These are phyloP conservation scores for Priceomyces medius DNA, from an alignment of 805 yeast genomes.

Conservation along the genomic window DNA sequence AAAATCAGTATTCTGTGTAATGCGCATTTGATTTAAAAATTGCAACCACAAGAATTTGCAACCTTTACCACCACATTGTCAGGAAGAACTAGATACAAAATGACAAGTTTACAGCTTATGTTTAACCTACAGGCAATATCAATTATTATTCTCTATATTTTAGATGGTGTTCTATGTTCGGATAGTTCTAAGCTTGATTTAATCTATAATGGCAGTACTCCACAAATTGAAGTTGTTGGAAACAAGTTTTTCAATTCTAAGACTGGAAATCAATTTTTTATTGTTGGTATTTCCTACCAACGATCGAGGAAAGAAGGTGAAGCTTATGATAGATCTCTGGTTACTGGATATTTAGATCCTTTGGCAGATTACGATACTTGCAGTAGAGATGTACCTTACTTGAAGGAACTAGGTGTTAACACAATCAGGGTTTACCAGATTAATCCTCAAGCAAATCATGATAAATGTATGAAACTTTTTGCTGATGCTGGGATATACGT, in stretches of 20 bases:
- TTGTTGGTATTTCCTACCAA: constrained; percentile 88
- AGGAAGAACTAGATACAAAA: background rate
- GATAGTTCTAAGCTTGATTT: background rate
- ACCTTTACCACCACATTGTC: background rate
- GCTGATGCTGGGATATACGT: constrained; percentile 37
- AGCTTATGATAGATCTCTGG: constrained; percentile 5
- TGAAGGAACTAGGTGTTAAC: constrained; percentile 67
- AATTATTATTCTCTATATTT: background rate
- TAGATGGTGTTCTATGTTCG: background rate
- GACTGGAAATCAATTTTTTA: constrained; percentile 79
- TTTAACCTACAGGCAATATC: background rate
- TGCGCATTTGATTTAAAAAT: background rate
- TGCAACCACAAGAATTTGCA: constrained; percentile 4
- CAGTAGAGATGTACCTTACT: constrained; percentile 78
- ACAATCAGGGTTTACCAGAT: constrained; percentile 84
- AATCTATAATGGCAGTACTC: background rate
- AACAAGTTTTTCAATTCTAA: constrained; percentile 72
- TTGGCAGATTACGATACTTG: constrained; percentile 70
- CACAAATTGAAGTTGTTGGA: constrained; percentile 59
- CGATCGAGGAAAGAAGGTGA: constrained; percentile 52
- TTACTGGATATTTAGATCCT: constrained; percentile 62
- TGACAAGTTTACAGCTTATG: background rate
- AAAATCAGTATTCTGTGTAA: background rate
- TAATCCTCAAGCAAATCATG: constrained; percentile 70
- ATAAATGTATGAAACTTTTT: constrained; percentile 70